Evolutionary conservation across 2,329 filamentous ascomycete genomes (phyloP).

Genomic region (Xylariomycetidae sp.): DNA sequence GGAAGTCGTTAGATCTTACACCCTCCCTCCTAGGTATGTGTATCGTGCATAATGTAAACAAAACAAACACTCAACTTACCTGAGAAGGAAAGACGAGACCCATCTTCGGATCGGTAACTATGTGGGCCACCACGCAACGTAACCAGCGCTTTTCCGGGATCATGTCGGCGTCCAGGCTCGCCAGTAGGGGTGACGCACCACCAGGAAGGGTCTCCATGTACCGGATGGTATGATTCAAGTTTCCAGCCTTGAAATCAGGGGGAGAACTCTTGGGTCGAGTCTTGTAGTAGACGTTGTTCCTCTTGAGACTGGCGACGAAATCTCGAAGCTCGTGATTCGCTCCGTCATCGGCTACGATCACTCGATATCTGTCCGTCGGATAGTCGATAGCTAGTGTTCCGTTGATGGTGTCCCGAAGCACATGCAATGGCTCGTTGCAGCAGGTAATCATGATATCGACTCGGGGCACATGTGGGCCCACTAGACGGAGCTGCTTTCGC

Average conservation of each 20-base stretch:
- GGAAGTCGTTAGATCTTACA: too few species aligned
- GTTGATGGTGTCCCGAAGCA: background rate
- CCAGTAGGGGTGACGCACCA: background rate
- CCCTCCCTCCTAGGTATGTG: too few species aligned
- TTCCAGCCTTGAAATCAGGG: background rate
- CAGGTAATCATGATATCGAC: background rate
- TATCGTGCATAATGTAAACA: too few species aligned
- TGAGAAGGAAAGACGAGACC: background rate
- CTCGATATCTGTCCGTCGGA: background rate
- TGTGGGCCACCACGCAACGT: background rate
- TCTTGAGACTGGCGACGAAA: background rate
- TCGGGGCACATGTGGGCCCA: background rate
- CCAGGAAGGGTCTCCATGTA: background rate
- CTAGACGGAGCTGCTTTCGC: background rate
- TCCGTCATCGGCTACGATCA: background rate
- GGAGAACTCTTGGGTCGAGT: background rate
- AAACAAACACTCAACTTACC: background rate
- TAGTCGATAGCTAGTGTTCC: background rate
- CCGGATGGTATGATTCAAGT: background rate
- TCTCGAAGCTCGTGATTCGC: background rate
- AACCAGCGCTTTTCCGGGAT: background rate
- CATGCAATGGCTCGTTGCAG: background rate
- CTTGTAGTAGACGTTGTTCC: background rate
- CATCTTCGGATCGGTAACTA: background rate
- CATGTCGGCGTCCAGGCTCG: background rate